phyloP scores from a whole-genome alignment of 169 alveolate genomes.

The Plasmodium sp. region DNA sequence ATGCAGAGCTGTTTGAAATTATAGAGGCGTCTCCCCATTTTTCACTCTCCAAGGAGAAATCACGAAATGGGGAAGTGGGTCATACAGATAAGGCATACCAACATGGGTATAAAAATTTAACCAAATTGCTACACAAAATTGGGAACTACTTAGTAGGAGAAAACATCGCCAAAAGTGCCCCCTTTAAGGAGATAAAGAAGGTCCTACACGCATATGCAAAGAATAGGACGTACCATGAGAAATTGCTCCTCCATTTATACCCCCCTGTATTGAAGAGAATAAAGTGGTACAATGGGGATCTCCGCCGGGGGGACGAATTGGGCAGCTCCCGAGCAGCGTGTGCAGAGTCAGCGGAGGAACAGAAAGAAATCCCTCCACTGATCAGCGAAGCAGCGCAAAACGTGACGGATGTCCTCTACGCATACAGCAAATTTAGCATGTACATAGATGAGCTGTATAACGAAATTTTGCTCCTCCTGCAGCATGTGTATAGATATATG shows the following conservation, averaged over 20 bases:
- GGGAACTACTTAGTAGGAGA: slow-evolving; percentile 23
- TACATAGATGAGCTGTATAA: slow-evolving; percentile 61
- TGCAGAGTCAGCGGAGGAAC: neutral
- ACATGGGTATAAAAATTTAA: neutral
- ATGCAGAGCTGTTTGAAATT: slow-evolving; percentile 21
- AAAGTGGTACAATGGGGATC: slow-evolving; percentile 17
- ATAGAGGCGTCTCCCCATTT: slow-evolving; percentile 1
- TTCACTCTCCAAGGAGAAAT: neutral
- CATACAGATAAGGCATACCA: neutral
- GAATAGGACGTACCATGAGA: slow-evolving; percentile 52
- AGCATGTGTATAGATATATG: slow-evolving; percentile 29
- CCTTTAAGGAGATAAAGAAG: neutral
- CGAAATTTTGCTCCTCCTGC: slow-evolving; percentile 57
- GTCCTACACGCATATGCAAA: slow-evolving; percentile 40
- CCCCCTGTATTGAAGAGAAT: slow-evolving; percentile 14
- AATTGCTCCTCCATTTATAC: slow-evolving; percentile 7
- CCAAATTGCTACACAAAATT: neutral
- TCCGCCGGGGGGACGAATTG: neutral
- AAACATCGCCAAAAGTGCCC: neutral
- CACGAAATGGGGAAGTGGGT: neutral
- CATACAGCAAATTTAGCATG: slow-evolving; percentile 54
- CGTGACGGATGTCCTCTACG: slow-evolving; percentile 24
- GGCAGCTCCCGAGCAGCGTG: neutral
- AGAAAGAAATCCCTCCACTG: neutral
- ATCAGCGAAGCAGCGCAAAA: slow-evolving; percentile 4